phyloP scores from a whole-genome alignment of 495 filamentous ascomycete genomes.

The Stereocaulon alpinum region DNA sequence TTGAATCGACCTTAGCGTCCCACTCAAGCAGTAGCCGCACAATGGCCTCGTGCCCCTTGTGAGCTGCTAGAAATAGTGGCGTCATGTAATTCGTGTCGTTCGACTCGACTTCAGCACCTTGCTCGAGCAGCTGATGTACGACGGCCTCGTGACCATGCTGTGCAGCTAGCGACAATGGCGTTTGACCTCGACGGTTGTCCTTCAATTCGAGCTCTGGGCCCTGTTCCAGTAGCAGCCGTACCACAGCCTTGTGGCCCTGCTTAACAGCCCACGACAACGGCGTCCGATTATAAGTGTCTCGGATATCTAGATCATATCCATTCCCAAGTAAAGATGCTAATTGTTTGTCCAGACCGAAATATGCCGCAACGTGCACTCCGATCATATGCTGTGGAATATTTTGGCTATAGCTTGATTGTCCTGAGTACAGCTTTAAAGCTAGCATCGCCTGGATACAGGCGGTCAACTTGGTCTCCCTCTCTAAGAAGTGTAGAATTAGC shows the following conservation, averaged over 20 bases:
- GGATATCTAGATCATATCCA: not conserved
- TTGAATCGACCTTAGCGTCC: too few species aligned
- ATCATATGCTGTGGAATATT: not conserved
- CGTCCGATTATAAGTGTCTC: not conserved
- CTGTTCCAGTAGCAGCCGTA: too few species aligned
- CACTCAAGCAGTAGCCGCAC: too few species aligned
- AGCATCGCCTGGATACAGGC: conserved; percentile 6
- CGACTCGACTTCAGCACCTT: not conserved
- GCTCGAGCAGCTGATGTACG: too few species aligned
- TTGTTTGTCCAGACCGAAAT: not conserved
- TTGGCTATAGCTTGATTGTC: not conserved
- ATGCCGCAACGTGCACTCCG: conserved; percentile 3
- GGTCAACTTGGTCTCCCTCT: conserved; percentile 7
- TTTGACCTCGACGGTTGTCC: too few species aligned
- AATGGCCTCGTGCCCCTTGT: conserved; percentile 18
- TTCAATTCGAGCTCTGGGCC: too few species aligned
- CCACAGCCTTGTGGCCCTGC: not conserved
- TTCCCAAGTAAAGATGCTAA: not conserved
- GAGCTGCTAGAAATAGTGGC: conserved; percentile 37
- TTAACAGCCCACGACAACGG: not conserved
- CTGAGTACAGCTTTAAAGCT: not conserved
- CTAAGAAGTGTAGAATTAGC: conserved; percentile 6
- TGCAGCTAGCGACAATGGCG: too few species aligned
- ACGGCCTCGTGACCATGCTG: too few species aligned
- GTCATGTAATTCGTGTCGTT: conserved; percentile 17